Conservation (phyloP, 73 alveolate species). For the Paramecium primaurelia region DNA sequence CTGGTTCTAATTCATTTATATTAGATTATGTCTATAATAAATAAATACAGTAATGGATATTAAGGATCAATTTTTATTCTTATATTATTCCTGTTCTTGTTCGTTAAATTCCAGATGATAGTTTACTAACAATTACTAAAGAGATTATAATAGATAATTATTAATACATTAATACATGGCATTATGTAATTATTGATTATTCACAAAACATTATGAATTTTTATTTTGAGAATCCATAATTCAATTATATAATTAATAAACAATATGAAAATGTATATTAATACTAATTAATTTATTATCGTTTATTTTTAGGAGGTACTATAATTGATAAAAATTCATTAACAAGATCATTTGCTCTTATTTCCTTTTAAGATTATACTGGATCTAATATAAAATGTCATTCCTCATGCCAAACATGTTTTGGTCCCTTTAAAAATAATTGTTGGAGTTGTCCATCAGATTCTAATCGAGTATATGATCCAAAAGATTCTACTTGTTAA, state of each 20-base stretch:
- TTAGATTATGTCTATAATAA: background rate
- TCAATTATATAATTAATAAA: background rate
- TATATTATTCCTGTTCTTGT: background rate
- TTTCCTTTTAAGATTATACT: background rate
- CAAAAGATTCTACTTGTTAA: background rate
- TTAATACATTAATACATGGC: background rate
- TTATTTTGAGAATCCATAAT: background rate
- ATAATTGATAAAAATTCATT: background rate
- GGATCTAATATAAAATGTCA: background rate
- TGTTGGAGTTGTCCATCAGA: background rate
- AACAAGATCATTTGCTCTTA: background rate
- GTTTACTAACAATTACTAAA: background rate
- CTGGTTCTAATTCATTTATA: background rate
- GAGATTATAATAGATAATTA: background rate
- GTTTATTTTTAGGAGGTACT: background rate
- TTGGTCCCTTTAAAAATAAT: background rate
- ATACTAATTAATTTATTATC: background rate
- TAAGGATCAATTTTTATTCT: background rate
- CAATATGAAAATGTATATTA: background rate
- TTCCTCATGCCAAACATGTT: background rate
- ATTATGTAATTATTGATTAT: background rate
- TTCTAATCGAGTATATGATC: background rate
- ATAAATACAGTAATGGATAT: background rate
- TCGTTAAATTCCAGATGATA: background rate
- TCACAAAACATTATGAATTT: background rate